Base-by-base conservation (phyloP, 768 basidiomycete species). In the Termitomyces eurrhizus region DNA sequence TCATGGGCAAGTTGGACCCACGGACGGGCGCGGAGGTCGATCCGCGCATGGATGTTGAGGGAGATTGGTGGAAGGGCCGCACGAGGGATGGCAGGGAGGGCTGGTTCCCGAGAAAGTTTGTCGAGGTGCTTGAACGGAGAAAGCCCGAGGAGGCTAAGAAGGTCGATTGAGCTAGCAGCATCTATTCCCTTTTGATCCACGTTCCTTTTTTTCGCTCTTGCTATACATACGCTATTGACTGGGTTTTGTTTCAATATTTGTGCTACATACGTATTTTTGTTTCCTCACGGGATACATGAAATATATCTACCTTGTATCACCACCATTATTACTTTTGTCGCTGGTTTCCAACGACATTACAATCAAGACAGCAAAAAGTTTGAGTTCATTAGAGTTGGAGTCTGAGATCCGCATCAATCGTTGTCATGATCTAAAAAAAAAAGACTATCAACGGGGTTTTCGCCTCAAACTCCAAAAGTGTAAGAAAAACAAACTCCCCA, bases 61-160 rank as follows among this genome's bases (percentile, higher is more conserved):
- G 80, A 5, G 95, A 94, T 59, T 98, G 95, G 95, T 98, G 94
- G 95, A 88, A 86, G 72, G 95, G 95, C 1, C 81, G 95, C 50
- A 95, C 92, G 62, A 80, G 95, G 59, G 95, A 97, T 65, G 95
- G 95, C 0, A 80, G 89, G 65, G 87, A 92, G 65, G 95, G 95
- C 0, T 98, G 94, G 93, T 97, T 98, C 81, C 95, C 95, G 2
- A 83, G 78, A 60, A 93, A 90, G 65, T 95, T 90, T 83, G 93
- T 95, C 4, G 84, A 93, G 71, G 78, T 90, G 4, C 72, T 91
- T 58, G 85, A 81, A 67, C 77, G 81, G 50, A 68, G 66, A 59
- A 71, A 67, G 45, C 64, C 61, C 55, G 69, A 72, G 45, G 65
- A 64, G 42, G 70, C 68, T 46, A 71, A 73, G 59, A 71, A 65